Evolutionary conservation across 306 rosid genomes (phyloP), one percentile per base, ranked within the genome.

Genomic region (Castanea crenata): DNA sequence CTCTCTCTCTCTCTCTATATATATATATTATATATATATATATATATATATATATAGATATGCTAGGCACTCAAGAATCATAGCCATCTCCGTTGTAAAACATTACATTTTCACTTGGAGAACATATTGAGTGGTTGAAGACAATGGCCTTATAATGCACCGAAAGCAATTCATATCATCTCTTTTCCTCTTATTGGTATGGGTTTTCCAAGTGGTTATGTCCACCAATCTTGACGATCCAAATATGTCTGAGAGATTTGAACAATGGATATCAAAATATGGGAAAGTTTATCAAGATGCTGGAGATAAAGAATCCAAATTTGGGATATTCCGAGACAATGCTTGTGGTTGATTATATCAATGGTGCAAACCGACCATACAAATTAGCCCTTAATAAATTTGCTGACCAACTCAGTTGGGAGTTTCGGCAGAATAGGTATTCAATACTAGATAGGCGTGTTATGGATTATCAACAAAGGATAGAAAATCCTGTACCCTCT

Each of bases 281-380:
- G 80, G 73, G 1, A 85, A 65, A 3, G 16, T 32, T 16, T 88
- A 74, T 13, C 15, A 72, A 3, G 61, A 83, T 71, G 55, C 9
- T 55, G 74, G n/a, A 3, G 87, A 84, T 65, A 82, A 84, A 68
- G 82, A 75, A 23, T 78, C 61, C 25, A 77, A 87, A 6, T 75
- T 76, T 25, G 5, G 51, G 25, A 80, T 84, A 32, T 85, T 89
- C 35, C 78, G 57, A 59, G 62, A 76, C 54, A 87, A 83, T 44
- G 38, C 72, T 19, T 65, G 74, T n/a, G 49, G 75, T 76, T 23
- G 85, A 85, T 54, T 75, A 83, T 3, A 76, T 80, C 46, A 83
- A 83, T 23, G 70, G 69, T 35, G 79, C 55, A 20, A 59, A 85
- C 68, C 74, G 55, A 11, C 11, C 76, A 10, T 87, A 71, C 83